Conservation (phyloP, 345 rosid genomes). For the Boechera divaricarpa region DNA sequence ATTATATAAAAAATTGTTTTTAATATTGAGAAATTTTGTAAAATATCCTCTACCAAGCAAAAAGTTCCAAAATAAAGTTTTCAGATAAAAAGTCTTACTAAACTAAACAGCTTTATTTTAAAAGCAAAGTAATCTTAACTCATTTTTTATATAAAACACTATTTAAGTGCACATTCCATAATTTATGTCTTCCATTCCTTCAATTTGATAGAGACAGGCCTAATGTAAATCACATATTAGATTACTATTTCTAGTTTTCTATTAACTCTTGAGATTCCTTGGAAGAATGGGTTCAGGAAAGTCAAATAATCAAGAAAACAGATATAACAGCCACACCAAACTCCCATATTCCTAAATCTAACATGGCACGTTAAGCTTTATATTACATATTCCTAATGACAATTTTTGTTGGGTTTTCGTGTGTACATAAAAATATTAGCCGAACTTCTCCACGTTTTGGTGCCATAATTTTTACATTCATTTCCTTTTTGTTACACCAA, state of each 20-base stretch:
- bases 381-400: constrained; percentile 15
- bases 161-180: background rate
- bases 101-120: constrained; percentile 14
- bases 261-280: background rate
- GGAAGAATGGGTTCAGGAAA: constrained; percentile 1
- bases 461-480: constrained; percentile 5
- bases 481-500: background rate
- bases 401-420: constrained; percentile 21
- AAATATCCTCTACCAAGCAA: constrained; percentile 7
- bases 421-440: background rate
- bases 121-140: background rate
- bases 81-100: constrained; percentile 20
- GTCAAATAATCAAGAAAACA: constrained; percentile 29
- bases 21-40: background rate
- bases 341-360: constrained; percentile 20
- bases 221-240: constrained; percentile 1
- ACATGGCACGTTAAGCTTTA: constrained; percentile 32
- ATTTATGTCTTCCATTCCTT: background rate
- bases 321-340: constrained; percentile 46
- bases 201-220: constrained; percentile 23
- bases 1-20: no score
- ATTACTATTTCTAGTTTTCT: background rate
- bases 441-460: constrained; percentile 16
- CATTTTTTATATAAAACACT: background rate
- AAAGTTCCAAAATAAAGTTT: background rate